These are phyloP conservation scores for Coemansia sp. DNA, from an alignment of 192 early-diverging fungal genomes.

Conservation along the genomic window DNA sequence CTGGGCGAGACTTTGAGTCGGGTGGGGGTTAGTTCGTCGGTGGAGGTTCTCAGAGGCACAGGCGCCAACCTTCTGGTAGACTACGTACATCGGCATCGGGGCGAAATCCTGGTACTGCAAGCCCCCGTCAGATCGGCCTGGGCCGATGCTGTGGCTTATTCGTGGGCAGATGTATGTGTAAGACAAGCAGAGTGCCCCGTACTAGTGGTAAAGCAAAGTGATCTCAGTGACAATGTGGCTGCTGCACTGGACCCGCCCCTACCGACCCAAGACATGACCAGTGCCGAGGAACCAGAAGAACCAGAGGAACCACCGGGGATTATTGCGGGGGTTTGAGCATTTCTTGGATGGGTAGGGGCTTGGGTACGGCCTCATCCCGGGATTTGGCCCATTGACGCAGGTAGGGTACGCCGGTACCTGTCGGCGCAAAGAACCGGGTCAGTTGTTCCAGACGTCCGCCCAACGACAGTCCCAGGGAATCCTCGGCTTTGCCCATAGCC, in stretches of 20 bases:
- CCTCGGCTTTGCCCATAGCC: constrained; percentile 16
- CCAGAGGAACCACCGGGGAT: no score
- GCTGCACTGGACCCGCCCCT: constrained; percentile 28
- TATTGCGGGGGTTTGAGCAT: no score
- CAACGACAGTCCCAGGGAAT: constrained; percentile 19
- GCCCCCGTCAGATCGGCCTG: constrained; percentile 5
- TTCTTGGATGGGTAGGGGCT: not conserved
- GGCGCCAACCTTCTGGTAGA: constrained; percentile 4
- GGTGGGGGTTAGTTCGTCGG: constrained; percentile 10
- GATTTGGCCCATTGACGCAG: constrained; percentile 25
- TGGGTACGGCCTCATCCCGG: constrained; percentile 5
- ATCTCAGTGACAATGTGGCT: constrained; percentile 29
- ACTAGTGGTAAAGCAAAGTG: constrained; percentile 21
- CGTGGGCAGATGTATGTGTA: constrained; percentile 31
- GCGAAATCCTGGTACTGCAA: constrained; percentile 29
- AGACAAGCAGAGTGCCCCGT: constrained; percentile 18
- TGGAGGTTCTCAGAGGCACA: constrained; percentile 17
- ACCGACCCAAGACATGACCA: constrained; percentile 1
- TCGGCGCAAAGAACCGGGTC: constrained; percentile 4
- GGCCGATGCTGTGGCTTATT: constrained; percentile 6
- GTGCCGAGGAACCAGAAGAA: no score
- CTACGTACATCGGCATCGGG: constrained; percentile 21
- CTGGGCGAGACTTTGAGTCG: constrained; percentile 5
- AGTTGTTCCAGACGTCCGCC: constrained; percentile 21
- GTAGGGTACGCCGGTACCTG: constrained; percentile 16